Conservation (phyloP, 495 filamentous ascomycete genomes). For the Penicillium daleae region DNA sequence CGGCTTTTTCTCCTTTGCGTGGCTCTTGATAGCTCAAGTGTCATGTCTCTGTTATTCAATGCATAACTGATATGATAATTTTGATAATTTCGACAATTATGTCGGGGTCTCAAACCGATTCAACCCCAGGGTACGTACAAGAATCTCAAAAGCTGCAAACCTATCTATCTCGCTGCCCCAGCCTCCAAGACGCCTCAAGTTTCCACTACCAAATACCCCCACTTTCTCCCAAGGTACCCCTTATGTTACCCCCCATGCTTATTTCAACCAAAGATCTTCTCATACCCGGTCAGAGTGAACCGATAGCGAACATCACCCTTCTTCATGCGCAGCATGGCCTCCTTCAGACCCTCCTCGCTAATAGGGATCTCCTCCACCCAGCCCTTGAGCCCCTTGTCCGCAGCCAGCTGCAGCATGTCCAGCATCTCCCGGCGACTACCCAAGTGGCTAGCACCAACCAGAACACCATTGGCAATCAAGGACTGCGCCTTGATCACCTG, state of each 20-base stretch:
- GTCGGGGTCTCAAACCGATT: no score
- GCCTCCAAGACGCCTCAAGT: neutral
- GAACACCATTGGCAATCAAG: constrained; percentile 74
- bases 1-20: no score
- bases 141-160: neutral
- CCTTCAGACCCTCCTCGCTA: constrained; percentile 66
- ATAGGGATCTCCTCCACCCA: constrained; percentile 82
- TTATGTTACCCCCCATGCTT: constrained; percentile 2
- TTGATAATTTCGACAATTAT: no score
- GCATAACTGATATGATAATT: neutral
- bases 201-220: neutral
- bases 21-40: no score
- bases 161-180: neutral
- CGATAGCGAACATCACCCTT: constrained; percentile 74
- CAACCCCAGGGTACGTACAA: no score
- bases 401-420: constrained; percentile 80
- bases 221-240: neutral
- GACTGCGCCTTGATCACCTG: constrained; percentile 76
- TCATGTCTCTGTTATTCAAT: no score
- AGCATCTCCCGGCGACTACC: constrained; percentile 80
- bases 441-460: constrained; percentile 81
- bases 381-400: constrained; percentile 77
- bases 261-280: constrained; percentile 58
- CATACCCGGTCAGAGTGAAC: constrained; percentile 66
- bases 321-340: constrained; percentile 67